Evolutionary conservation across 2,329 filamentous ascomycete species (phyloP).

Genomic region (Stenocarpella maydis): DNA sequence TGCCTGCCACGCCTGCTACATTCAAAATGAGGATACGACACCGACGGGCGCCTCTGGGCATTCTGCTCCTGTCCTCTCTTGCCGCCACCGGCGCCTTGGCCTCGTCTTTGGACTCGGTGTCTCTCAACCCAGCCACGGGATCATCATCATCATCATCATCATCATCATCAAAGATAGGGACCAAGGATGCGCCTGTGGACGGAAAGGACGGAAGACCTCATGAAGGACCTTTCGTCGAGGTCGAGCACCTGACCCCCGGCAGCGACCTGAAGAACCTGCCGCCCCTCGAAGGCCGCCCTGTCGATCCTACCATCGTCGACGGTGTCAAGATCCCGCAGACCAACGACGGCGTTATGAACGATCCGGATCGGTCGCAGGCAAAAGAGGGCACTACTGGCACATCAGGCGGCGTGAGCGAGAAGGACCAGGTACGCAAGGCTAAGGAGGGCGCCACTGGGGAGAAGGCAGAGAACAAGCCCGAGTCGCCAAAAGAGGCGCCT

Average conservation of each 20-base stretch:
- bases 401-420: slow-evolving; percentile 88
- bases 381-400: slow-evolving; percentile 89
- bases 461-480: slow-evolving; percentile 77
- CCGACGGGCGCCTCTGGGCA: slow-evolving; percentile 61
- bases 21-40: slow-evolving; percentile 67
- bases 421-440: slow-evolving; percentile 77
- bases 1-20: background rate
- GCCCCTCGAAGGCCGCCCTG: slow-evolving; percentile 57
- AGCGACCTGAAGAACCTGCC: slow-evolving; percentile 50
- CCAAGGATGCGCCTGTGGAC: slow-evolving; percentile 87
- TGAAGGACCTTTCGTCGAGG: slow-evolving; percentile 80
- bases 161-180: slow-evolving; percentile 51
- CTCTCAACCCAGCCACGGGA: slow-evolving; percentile 37
- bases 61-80: slow-evolving; percentile 67
- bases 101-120: slow-evolving; percentile 37
- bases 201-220: slow-evolving; percentile 95
- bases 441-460: slow-evolving; percentile 71
- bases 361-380: slow-evolving; percentile 77
- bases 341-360: slow-evolving; percentile 91
- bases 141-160: slow-evolving; percentile 38
- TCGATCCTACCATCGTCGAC: slow-evolving; percentile 62
- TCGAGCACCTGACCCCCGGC: slow-evolving; percentile 49
- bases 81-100: slow-evolving; percentile 54
- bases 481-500: slow-evolving; percentile 84
- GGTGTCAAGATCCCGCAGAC: slow-evolving; percentile 69